Base-by-base conservation (phyloP, 345 rosid species). In the Atalantia buxifolia region DNA sequence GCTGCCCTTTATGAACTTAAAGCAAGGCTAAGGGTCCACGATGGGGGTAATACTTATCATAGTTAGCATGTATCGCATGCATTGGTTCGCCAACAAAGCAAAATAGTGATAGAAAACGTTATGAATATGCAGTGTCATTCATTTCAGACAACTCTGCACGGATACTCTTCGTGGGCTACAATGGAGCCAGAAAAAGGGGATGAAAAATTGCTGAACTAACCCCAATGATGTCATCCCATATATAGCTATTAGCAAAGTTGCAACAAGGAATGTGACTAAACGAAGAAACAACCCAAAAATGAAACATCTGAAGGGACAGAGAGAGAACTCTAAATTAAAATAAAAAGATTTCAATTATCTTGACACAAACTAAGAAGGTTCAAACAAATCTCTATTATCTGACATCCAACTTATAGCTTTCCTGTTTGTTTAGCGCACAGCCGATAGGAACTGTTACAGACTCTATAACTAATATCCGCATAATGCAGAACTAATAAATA, bases 1-100 rank as follows among this genome's bases (percentile, higher is more conserved):
- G 7, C 75, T 6, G 12, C 77, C 30, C 60, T 36, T 57, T 48
- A 42, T 1, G 77, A 38, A 30, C 45, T 75, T 2, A 24, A 72
- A 66, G 55, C 57, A 59, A 42, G 13, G 25, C 0, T 9, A 56
- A 21, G 79, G 83, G 81, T 30, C 85, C 87, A 60, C 85, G 6
- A 9, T 5, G 35, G 36, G 14, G 31, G 40, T 53, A 25, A 31
- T 55, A 36, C 21, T 19, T 27, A 65, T n/a, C 38, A n/a, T 21
- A 65, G 56, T 59, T 76, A 50, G 80, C 77, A 13, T 45, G 14
- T 13, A 2, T 14, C 16, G 70, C 69, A 45, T 27, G 60, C 77
- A 18, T 61, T 25, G 24, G 76, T 25, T 73, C 36, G 76, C 67
- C 2, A 7, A 9, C 36, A 55, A 40, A 40, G 27, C 45, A 63